Conservation (phyloP, 306 rosid genomes). For the Inga leiocalycina region DNA sequence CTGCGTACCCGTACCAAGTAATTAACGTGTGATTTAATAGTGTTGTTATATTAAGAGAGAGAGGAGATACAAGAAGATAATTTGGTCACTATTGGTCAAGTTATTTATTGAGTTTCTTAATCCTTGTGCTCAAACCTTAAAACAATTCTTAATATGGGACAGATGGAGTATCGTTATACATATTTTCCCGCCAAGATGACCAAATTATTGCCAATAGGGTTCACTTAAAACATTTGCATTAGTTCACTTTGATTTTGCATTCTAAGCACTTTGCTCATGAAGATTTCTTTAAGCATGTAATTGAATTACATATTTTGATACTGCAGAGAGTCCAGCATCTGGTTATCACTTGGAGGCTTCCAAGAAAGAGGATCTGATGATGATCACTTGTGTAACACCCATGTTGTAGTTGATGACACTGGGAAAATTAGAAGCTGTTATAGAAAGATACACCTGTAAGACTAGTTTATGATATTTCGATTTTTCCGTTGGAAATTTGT, state of each 20-base stretch:
- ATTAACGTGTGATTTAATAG: not conserved
- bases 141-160: not conserved
- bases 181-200: not conserved
- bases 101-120: not conserved
- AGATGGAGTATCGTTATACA: not conserved
- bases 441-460: conserved; percentile 89
- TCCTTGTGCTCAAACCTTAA: not conserved
- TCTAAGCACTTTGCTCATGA: conserved; percentile 11
- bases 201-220: not conserved
- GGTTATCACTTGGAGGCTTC: conserved; percentile 98
- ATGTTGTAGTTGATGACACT: conserved; percentile 77
- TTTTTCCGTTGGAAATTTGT: conserved; percentile 1
- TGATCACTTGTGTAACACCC: conserved; percentile 75
- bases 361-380: conserved; percentile 87
- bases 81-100: too few species aligned
- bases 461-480: conserved; percentile 14
- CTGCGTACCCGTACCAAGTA: not conserved
- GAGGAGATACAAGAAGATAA: not conserved
- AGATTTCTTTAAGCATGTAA: conserved; percentile 9
- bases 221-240: not conserved
- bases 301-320: conserved; percentile 13
- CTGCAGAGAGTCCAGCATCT: conserved; percentile 86
- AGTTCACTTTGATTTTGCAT: not conserved
- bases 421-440: conserved; percentile 77
- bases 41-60: not conserved